phyloP scores from a whole-genome alignment of 495 filamentous ascomycete genomes.

The Polyplosphaeria fusca region DNA sequence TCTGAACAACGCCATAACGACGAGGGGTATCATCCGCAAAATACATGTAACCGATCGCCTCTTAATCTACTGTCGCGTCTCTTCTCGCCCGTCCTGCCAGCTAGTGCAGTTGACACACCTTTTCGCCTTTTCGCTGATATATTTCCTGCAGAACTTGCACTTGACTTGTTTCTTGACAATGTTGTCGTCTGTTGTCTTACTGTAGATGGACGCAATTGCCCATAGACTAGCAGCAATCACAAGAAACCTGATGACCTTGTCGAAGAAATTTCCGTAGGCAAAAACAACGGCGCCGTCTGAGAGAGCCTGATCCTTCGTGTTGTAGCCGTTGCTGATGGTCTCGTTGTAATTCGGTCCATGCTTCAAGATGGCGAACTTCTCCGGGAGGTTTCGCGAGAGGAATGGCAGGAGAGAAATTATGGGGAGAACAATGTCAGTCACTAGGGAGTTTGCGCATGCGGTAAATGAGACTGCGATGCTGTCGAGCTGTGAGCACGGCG shows the following conservation, averaged over 20 bases:
- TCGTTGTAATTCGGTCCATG: slow-evolving; percentile 51
- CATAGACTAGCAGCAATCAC: slow-evolving; percentile 66
- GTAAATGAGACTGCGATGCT: slow-evolving; percentile 73
- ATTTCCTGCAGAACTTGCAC: slow-evolving; percentile 70
- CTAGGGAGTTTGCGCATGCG: slow-evolving; percentile 66
- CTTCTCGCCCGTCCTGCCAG: slow-evolving; percentile 76
- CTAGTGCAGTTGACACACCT: slow-evolving; percentile 71
- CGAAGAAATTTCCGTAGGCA: slow-evolving; percentile 56
- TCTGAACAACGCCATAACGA: too few species aligned
- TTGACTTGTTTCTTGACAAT: slow-evolving; percentile 69
- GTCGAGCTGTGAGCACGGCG: slow-evolving; percentile 1
- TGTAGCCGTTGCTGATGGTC: slow-evolving; percentile 49
- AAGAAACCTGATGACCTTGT: slow-evolving; percentile 63
- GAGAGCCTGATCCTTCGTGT: slow-evolving; percentile 63
- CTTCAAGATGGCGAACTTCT: slow-evolving; percentile 68
- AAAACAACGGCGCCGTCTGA: slow-evolving; percentile 53
- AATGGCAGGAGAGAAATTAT: slow-evolving; percentile 66
- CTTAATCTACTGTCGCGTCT: too few species aligned
- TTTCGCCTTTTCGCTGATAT: slow-evolving; percentile 61
- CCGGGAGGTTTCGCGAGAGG: slow-evolving; percentile 66
- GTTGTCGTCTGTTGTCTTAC: slow-evolving; percentile 56
- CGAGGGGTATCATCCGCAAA: too few species aligned
- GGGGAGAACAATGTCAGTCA: slow-evolving; percentile 67
- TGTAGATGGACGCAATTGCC: slow-evolving; percentile 62
- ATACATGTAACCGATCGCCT: background rate